phyloP scores from a whole-genome alignment of 306 rosid genomes.

The Prunus campanulata region DNA sequence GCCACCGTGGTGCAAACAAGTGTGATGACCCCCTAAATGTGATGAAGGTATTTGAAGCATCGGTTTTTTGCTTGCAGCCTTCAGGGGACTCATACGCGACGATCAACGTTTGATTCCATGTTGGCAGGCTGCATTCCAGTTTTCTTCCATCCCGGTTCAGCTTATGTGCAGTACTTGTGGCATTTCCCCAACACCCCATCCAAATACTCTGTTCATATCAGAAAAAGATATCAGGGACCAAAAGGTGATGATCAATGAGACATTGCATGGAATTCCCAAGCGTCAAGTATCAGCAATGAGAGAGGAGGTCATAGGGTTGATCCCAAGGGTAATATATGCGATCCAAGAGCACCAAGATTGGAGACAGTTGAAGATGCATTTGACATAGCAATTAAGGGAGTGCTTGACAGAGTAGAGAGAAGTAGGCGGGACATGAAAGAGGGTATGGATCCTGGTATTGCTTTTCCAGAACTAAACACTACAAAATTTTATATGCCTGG shows the following conservation, averaged over 20 bases:
- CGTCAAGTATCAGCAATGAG: conserved; percentile 39
- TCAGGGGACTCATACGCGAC: conserved; percentile 52
- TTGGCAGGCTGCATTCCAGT: conserved; percentile 59
- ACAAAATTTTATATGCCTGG: not conserved
- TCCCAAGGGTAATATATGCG: conserved; percentile 44
- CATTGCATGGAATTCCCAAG: conserved; percentile 24
- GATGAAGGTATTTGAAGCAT: conserved; percentile 37
- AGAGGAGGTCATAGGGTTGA: conserved; percentile 37
- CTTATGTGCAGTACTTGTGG: conserved; percentile 57
- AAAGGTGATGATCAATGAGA: conserved; percentile 30
- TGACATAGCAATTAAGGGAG: conserved; percentile 48
- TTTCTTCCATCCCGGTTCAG: conserved; percentile 51
- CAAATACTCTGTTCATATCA: conserved; percentile 35
- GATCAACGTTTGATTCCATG: conserved; percentile 57
- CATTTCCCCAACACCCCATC: conserved; percentile 36
- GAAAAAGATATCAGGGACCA: conserved; percentile 26
- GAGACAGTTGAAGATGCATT: conserved; percentile 48
- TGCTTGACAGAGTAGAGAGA: conserved; percentile 40
- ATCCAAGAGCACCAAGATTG: conserved; percentile 35
- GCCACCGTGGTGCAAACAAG: conserved; percentile 1
- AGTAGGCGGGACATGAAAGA: conserved; percentile 17
- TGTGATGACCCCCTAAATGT: conserved; percentile 36
- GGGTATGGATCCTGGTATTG: conserved; percentile 9
- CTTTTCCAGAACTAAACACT: not conserved
- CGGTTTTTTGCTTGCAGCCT: conserved; percentile 57